Conservation (phyloP, 164 flowering plant species). For the Nymphaea colorata region DNA sequence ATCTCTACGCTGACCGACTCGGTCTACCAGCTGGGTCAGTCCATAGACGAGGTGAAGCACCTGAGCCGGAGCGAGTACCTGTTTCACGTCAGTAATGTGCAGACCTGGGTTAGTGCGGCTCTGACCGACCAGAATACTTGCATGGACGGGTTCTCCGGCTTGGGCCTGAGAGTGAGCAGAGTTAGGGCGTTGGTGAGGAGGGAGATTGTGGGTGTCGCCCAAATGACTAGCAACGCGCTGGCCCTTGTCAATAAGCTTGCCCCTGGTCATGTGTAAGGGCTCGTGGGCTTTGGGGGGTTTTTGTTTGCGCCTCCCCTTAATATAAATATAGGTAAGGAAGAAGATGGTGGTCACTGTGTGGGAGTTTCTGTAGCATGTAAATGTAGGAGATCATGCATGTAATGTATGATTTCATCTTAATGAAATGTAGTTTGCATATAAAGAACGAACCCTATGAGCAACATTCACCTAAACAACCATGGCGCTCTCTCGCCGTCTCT, state of each 20-base stretch:
- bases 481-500: too few species aligned
- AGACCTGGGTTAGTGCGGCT: slow-evolving; percentile 98
- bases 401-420: too few species aligned
- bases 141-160: neutral
- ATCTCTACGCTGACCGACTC: slow-evolving; percentile 44
- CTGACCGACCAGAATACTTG: slow-evolving; percentile 38
- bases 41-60: slow-evolving; percentile 41
- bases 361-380: too few species aligned
- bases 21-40: slow-evolving; percentile 48
- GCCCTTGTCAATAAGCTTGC: slow-evolving; percentile 10
- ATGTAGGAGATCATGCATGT: too few species aligned
- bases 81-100: slow-evolving; percentile 67
- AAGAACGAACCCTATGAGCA: too few species aligned
- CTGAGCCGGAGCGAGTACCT: slow-evolving; percentile 14
- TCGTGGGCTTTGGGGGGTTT: too few species aligned
- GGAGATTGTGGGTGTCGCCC: neutral
- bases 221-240: neutral
- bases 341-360: too few species aligned
- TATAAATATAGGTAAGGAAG: too few species aligned
- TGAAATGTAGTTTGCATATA: too few species aligned
- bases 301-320: too few species aligned
- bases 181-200: slow-evolving; percentile 18
- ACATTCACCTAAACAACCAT: too few species aligned
- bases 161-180: neutral
- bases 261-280: too few species aligned